Percentiles rank a stretch among this genome's conserved stretches.
Evolutionary conservation across 1,284 basidiomycete species (phyloP).

Genomic region (Ganoderma sp.): DNA sequence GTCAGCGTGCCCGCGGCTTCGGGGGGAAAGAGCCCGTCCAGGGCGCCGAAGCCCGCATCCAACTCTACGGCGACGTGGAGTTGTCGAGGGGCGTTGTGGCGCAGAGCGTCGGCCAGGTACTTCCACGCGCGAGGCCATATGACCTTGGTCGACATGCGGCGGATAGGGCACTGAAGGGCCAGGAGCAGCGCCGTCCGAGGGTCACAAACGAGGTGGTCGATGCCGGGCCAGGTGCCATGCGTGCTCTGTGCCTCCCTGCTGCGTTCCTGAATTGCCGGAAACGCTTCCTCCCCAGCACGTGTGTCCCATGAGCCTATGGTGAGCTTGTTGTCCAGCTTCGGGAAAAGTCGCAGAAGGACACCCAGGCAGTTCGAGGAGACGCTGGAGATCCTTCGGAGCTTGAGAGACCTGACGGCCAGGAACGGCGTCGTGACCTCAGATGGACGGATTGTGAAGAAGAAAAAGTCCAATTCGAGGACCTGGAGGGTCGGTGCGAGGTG

Average conservation of each 20-base stretch:
- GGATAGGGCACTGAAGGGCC: background rate
- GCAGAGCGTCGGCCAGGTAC: background rate
- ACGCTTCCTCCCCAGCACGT: too few relatives aligned
- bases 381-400: background rate
- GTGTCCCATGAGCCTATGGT: too few relatives aligned
- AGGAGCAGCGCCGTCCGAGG: background rate
- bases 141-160: background rate
- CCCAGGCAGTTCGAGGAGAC: background rate
- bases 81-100: background rate
- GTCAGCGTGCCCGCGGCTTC: background rate
- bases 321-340: background rate
- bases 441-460: background rate
- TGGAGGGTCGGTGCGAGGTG: slow-evolving; percentile 1
- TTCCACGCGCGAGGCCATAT: too few relatives aligned
- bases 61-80: background rate
- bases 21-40: background rate
- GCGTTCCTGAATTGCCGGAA: background rate
- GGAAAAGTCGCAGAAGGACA: background rate
- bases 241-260: background rate
- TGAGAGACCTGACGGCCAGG: background rate
- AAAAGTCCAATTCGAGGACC: background rate
- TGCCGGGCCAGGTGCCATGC: background rate
- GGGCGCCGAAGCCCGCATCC: too few relatives aligned
- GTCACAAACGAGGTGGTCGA: background rate
- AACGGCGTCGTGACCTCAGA: background rate